A percentile compares a stretch with the other conserved stretches of the same genome.
These are phyloP conservation scores for Phaseolus coccineus DNA, from an alignment of 331 rosid genomes.

Conservation along the genomic window DNA sequence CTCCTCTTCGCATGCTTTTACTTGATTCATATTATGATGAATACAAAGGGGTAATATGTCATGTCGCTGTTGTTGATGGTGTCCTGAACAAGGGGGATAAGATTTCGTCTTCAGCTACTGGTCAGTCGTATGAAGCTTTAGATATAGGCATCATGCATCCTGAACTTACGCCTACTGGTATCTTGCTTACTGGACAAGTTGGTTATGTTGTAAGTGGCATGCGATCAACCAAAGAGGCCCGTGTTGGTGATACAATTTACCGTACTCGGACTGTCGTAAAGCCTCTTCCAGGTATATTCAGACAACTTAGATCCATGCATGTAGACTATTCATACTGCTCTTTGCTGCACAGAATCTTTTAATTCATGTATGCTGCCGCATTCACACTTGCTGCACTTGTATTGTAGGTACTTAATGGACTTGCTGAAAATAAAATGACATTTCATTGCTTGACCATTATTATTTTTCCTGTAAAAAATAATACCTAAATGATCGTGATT, in stretches of 20 bases:
- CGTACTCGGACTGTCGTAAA: conserved; percentile 49
- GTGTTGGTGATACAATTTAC: conserved; percentile 89
- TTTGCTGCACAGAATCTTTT: conserved; percentile 11
- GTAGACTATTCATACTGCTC: conserved; percentile 20
- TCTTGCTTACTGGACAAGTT: conserved; percentile 80
- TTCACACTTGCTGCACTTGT: conserved; percentile 2
- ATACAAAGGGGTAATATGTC: conserved; percentile 79
- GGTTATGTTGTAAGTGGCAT: conserved; percentile 94
- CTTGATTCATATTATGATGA: conserved; percentile 84
- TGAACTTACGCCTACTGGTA: conserved; percentile 61
- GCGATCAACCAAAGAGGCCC: conserved; percentile 97
- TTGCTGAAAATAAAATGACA: conserved; percentile 21
- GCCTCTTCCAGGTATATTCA: conserved; percentile 68
- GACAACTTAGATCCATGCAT: conserved; percentile 6
- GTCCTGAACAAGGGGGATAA: conserved; percentile 66
- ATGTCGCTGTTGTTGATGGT: conserved; percentile 26
- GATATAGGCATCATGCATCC: conserved; percentile 98
- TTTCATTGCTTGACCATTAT: conserved; percentile 21
- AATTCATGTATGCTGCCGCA: background rate
- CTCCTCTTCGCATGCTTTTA: conserved; percentile 52
- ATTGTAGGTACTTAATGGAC: conserved; percentile 19
- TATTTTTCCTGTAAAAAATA: background rate
- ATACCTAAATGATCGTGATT: background rate
- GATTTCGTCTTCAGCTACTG: conserved; percentile 82
- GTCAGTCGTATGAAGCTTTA: conserved; percentile 77